Percentiles rank a stretch among this genome's conserved stretches.
These are phyloP conservation scores for Candida qinlingensis DNA, from an alignment of 805 yeast species.

Conservation along the genomic window DNA sequence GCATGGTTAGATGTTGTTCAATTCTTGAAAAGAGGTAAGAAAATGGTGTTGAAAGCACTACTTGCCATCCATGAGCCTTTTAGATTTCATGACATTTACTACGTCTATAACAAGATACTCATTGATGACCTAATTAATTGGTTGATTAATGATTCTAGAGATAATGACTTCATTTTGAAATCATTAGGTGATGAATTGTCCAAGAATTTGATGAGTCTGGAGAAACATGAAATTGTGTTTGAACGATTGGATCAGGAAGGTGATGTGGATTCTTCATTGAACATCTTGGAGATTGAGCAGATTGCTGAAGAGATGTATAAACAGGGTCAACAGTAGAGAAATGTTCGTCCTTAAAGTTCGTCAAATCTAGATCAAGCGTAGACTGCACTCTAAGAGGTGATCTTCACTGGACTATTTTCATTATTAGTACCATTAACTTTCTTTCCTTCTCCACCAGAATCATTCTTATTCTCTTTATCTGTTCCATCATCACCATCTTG, in stretches of 20 bases:
- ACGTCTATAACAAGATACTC: slow-evolving; percentile 74
- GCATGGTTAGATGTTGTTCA: slow-evolving; percentile 75
- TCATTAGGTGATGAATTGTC: slow-evolving; percentile 61
- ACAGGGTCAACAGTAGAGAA: slow-evolving; percentile 4
- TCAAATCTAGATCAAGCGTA: too few relatives aligned
- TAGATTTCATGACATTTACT: slow-evolving; percentile 77
- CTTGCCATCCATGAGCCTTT: slow-evolving; percentile 66
- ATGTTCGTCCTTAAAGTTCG: too few relatives aligned
- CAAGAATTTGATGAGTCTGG: slow-evolving; percentile 33
- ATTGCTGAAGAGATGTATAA: slow-evolving; percentile 47
- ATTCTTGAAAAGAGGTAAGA: slow-evolving; percentile 62
- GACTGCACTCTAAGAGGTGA: too few relatives aligned
- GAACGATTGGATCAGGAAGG: slow-evolving; percentile 44
- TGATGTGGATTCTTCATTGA: slow-evolving; percentile 36
- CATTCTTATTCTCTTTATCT: neutral
- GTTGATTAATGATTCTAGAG: slow-evolving; percentile 53
- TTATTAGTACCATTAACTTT: neutral
- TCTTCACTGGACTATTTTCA: too few relatives aligned
- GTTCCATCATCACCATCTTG: neutral
- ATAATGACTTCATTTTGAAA: slow-evolving; percentile 54
- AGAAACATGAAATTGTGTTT: slow-evolving; percentile 46
- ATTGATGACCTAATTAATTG: slow-evolving; percentile 75
- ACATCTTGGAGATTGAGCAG: slow-evolving; percentile 50
- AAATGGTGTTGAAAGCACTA: slow-evolving; percentile 54
- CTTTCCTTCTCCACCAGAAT: neutral